Conservation (phyloP, 805 yeast genomes). For the Nakazawaea anatomiae region DNA sequence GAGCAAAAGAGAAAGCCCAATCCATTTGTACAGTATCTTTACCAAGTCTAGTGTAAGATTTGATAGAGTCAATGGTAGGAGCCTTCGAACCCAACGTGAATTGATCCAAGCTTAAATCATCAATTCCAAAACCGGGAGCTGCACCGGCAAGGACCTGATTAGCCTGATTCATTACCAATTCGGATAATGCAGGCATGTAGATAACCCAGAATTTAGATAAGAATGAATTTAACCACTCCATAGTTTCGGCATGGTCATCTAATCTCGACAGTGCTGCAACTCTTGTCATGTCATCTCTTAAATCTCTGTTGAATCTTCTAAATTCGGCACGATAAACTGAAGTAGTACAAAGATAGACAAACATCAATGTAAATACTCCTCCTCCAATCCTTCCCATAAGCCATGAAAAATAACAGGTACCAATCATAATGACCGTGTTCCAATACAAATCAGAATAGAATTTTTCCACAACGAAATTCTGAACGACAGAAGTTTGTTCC, state of each 20-base stretch:
- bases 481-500: conserved; percentile 32
- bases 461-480: conserved; percentile 59
- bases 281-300: conserved; percentile 73
- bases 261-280: conserved; percentile 55
- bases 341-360: conserved; percentile 54
- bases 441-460: conserved; percentile 69
- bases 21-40: conserved; percentile 72
- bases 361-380: conserved; percentile 55
- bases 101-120: conserved; percentile 64
- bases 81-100: conserved; percentile 79
- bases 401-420: conserved; percentile 75
- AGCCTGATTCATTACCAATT: conserved; percentile 65
- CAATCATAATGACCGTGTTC: conserved; percentile 59
- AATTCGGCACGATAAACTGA: conserved; percentile 70
- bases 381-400: conserved; percentile 54
- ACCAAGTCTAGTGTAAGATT: conserved; percentile 67
- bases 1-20: conserved; percentile 77
- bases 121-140: conserved; percentile 82
- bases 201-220: conserved; percentile 81
- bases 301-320: conserved; percentile 67
- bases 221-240: conserved; percentile 77
- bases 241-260: conserved; percentile 61
- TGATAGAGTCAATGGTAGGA: conserved; percentile 66
- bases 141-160: conserved; percentile 61
- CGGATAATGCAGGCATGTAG: conserved; percentile 81